phyloP scores from a whole-genome alignment of 768 basidiomycete species.

The Lactarius hatsudake region DNA sequence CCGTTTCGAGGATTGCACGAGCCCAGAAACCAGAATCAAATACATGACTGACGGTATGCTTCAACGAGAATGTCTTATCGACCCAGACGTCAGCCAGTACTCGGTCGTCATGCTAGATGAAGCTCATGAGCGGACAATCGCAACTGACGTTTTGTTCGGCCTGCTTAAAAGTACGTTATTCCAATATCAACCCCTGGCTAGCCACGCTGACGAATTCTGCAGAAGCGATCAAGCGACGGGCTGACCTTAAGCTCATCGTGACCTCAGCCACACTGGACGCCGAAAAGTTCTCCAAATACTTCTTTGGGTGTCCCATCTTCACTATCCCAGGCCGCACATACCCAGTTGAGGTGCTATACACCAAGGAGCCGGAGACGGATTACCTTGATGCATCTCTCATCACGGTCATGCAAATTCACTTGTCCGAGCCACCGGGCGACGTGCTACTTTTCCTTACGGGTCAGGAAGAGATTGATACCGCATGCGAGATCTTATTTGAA shows the following conservation, averaged over 20 bases:
- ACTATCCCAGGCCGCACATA: constrained; percentile 99
- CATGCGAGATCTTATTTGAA: constrained; percentile 95
- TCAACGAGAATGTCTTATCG: constrained; percentile 93
- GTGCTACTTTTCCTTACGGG: constrained; percentile 96
- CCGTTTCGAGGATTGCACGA: constrained; percentile 98
- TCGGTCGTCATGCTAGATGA: constrained; percentile 98
- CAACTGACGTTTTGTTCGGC: constrained; percentile 98
- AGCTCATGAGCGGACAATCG: constrained; percentile 96
- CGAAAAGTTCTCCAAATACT: constrained; percentile 99
- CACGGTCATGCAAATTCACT: constrained; percentile 98
- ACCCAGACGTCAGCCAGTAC: constrained; percentile 89
- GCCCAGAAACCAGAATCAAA: constrained; percentile 98
- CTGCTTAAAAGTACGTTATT: constrained; percentile 75
- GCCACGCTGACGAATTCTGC: constrained; percentile 30
- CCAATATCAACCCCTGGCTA: neutral
- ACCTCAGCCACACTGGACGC: constrained; percentile 99
- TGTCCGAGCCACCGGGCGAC: constrained; percentile 97
- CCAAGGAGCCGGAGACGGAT: constrained; percentile 96
- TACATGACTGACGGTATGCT: constrained; percentile 99
- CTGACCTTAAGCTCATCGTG: constrained; percentile 96
- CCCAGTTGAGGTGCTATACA: constrained; percentile 97
- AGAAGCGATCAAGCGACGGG: constrained; percentile 94
- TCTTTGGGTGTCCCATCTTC: constrained; percentile 98
- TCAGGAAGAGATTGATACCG: constrained; percentile 97
- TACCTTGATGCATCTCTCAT: constrained; percentile 98